Evolutionary conservation across 345 rosid genomes (phyloP).

Genomic region (Salix purpurea): DNA sequence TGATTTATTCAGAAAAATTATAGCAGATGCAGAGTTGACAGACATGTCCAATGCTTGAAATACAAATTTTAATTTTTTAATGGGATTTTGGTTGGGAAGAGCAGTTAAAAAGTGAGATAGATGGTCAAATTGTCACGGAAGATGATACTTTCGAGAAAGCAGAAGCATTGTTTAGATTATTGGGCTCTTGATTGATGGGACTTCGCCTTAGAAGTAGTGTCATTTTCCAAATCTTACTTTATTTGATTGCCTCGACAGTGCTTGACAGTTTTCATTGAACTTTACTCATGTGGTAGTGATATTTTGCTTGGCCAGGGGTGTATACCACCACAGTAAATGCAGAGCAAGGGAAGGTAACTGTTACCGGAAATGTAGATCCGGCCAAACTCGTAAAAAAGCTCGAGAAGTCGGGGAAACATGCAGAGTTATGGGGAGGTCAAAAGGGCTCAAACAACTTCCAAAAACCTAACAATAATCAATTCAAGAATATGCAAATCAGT

Average conservation of each 20-base stretch:
- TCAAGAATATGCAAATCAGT: conserved; percentile 46
- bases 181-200: background rate
- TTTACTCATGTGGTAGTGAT: background rate
- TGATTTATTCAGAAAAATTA: background rate
- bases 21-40: background rate
- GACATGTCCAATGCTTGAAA: background rate
- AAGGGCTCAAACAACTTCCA: conserved; percentile 41
- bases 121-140: background rate
- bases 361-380: conserved; percentile 80
- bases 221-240: background rate
- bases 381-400: conserved; percentile 65
- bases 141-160: background rate
- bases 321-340: conserved; percentile 53
- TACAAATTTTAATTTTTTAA: background rate
- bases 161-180: background rate
- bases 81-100: background rate
- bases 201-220: background rate
- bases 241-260: background rate
- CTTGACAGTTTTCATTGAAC: background rate
- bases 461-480: conserved; percentile 40
- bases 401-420: conserved; percentile 81
- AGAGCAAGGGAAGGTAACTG: conserved; percentile 84
- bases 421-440: conserved; percentile 65
- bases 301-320: conserved; percentile 50
- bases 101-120: background rate